Conservation (phyloP, 495 filamentous ascomycete genomes). For the Terfezia boudieri region DNA sequence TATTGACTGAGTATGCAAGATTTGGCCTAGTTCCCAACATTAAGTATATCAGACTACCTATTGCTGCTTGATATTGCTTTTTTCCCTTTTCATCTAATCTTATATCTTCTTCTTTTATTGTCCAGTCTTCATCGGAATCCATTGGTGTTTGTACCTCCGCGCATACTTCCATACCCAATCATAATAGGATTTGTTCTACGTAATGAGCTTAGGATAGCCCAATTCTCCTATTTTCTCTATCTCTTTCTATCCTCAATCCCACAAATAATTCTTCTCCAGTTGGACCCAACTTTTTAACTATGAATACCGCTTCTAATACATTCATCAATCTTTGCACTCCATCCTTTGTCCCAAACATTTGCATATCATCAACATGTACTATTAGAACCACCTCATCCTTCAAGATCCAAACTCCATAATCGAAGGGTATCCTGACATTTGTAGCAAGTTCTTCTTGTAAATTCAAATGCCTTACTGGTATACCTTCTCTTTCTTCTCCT, state of each 20-base stretch:
- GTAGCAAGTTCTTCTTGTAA: too few relatives aligned
- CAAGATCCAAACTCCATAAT: background rate
- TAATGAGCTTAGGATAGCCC: background rate
- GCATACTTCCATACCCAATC: background rate
- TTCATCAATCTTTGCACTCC: background rate
- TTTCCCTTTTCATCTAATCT: background rate
- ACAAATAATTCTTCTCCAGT: background rate
- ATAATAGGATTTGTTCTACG: background rate
- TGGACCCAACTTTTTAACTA: background rate
- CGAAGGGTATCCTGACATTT: background rate
- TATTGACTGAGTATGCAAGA: background rate
- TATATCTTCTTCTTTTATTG: background rate
- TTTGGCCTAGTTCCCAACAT: background rate
- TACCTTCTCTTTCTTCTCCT: background rate
- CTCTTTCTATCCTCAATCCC: background rate
- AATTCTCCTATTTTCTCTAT: background rate
- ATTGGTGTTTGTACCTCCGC: background rate
- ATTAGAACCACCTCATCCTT: background rate
- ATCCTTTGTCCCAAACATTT: background rate
- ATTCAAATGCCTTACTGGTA: background rate
- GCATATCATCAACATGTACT: slow-evolving; percentile 1
- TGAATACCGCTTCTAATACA: background rate
- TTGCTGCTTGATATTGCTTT: background rate
- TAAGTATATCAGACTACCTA: background rate
- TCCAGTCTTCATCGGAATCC: background rate